Base-by-base conservation (phyloP, 2,329 filamentous ascomycete genomes). In the Didymella glomerata region DNA sequence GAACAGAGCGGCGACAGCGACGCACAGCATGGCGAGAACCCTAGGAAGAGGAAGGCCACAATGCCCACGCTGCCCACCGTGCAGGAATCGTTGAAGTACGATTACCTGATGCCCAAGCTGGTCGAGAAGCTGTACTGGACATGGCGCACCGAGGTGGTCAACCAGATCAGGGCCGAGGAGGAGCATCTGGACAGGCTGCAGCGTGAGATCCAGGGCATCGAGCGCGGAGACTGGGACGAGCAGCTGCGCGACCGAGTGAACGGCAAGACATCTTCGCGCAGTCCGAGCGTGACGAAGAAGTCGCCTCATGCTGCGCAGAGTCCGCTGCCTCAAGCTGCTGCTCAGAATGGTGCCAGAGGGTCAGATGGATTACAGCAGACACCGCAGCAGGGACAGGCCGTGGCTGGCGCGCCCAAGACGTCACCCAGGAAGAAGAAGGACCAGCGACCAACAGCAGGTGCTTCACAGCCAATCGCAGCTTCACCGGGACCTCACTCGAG, bases 151-250 rank as follows among this genome's bases (percentile, higher is more conserved):
- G 81, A 88, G 42, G 82, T 89, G 48, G 84, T 92, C n/a, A 80
- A 82, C 55, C 85, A 89, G 69, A 91, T 97, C 59, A 83, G 85
- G 58, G 86, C 90, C 54, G 89, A 95, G 62, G 93, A 97, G 79
- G 83, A 82, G 90, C 89, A 71, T 18, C 11, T 44, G 41, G 83
- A 85, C 25, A 79, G 79, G 18, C 78, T 94, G 42, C 85, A 88
- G 74, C 82, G 82, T 58, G 90, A 97, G 65, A 86, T 96, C 49
- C 80, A 82, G 38, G 83, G 88, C 57, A 83, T 95, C 48, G 86
- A 93, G 73, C 82, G 83, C 69, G 85, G 84, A 44, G 81, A 83
- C 53, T 82, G 80, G 76, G 83, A 86, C 61, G 79, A 84, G 24
- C 69, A 72, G 54, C 57, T 79, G 55, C 63, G 60, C 27, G 68